Conservation (phyloP, 2,329 filamentous ascomycete species). For the Fusarium sp. region DNA sequence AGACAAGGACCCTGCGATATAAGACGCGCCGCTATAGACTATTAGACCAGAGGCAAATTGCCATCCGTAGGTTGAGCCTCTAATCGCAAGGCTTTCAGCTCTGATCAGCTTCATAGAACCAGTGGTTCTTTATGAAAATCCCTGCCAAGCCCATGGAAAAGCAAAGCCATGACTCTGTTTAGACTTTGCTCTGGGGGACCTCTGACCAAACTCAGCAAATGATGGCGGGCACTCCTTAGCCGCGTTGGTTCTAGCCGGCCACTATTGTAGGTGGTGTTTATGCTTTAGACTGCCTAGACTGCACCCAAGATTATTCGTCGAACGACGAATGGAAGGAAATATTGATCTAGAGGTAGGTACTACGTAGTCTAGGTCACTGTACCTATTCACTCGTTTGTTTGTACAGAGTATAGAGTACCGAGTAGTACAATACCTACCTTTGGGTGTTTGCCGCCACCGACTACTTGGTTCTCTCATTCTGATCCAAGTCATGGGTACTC, state of each 20-base stretch:
- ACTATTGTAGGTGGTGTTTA: conserved; percentile 36
- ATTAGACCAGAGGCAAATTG: conserved; percentile 3
- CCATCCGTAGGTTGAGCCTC: background rate
- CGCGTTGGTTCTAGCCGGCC: conserved; percentile 31
- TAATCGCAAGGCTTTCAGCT: background rate
- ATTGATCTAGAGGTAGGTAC: background rate
- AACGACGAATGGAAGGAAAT: conserved; percentile 1
- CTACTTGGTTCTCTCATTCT: background rate
- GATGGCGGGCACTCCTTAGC: conserved; percentile 26
- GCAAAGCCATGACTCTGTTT: conserved; percentile 38
- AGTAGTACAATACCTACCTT: background rate
- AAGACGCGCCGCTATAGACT: conserved; percentile 10
- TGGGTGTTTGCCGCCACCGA: background rate
- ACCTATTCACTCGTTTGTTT: conserved; percentile 2
- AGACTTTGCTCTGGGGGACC: conserved; percentile 18
- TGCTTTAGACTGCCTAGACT: conserved; percentile 12
- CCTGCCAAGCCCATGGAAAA: conserved; percentile 11
- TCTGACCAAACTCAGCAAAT: conserved; percentile 26
- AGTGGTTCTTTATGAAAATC: conserved; percentile 11
- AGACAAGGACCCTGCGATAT: conserved; percentile 8
- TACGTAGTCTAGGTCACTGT: conserved; percentile 5
- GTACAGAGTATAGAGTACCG: background rate
- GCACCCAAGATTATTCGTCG: background rate
- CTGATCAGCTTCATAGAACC: conserved; percentile 3
- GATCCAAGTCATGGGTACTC: background rate